phyloP scores from a whole-genome alignment of 495 filamentous ascomycete species.

The Aspergillus avenaceus region DNA sequence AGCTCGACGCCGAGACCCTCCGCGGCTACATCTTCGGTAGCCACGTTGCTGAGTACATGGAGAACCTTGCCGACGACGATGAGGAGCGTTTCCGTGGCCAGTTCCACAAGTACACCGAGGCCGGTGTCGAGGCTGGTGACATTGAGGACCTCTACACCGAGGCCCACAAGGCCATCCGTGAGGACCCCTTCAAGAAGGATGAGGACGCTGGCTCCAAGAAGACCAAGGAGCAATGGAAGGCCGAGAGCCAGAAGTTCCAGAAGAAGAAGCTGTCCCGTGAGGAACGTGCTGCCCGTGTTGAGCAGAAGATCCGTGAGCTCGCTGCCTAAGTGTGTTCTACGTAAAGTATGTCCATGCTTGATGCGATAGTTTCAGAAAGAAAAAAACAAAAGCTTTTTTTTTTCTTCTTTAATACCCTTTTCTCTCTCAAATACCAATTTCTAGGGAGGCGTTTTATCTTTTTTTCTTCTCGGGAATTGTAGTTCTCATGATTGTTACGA shows the following conservation, averaged over 20 bases:
- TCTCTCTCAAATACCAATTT: slow-evolving; percentile 10
- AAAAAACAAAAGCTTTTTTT: too few species aligned
- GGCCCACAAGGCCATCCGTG: slow-evolving; percentile 95
- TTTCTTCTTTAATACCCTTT: too few species aligned
- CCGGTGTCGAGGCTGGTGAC: slow-evolving; percentile 92
- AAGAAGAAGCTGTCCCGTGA: slow-evolving; percentile 70
- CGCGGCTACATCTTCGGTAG: slow-evolving; percentile 99
- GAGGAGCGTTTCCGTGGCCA: slow-evolving; percentile 99
- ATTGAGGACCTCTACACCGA: slow-evolving; percentile 95
- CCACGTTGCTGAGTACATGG: slow-evolving; percentile 99
- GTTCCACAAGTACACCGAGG: slow-evolving; percentile 95
- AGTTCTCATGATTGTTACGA: slow-evolving; percentile 18
- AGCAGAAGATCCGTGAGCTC: slow-evolving; percentile 78
- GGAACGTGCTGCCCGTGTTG: slow-evolving; percentile 72
- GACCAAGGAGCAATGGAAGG: slow-evolving; percentile 96
- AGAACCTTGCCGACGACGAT: slow-evolving; percentile 98
- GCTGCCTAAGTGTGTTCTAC: slow-evolving; percentile 34
- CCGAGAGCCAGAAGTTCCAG: slow-evolving; percentile 86
- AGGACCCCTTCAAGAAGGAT: slow-evolving; percentile 94
- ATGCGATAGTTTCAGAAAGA: slow-evolving; percentile 23
- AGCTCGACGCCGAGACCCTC: slow-evolving; percentile 93
- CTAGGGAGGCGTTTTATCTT: slow-evolving; percentile 10
- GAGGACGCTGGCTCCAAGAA: slow-evolving; percentile 77
- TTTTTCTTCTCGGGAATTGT: slow-evolving; percentile 13
- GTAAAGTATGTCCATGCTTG: slow-evolving; percentile 17